Percentiles rank a stretch among this genome's conserved stretches.
phyloP scores from a whole-genome alignment of 495 filamentous ascomycete species.

The Penicillium cataractarum region DNA sequence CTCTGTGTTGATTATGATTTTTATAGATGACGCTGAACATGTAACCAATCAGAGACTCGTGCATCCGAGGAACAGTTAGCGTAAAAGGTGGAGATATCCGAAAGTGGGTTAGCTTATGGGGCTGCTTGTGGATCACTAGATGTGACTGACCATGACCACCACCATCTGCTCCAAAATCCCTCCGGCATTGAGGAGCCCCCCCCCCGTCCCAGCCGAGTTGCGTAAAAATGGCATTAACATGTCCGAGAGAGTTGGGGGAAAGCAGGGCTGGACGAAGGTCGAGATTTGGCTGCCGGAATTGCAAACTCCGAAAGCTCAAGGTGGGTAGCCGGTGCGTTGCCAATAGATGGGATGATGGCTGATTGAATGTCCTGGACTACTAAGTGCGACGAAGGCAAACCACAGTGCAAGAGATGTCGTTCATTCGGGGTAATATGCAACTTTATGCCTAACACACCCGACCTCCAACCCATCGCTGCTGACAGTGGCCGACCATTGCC shows the following conservation, averaged over 20 bases:
- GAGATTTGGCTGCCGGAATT: constrained; percentile 53
- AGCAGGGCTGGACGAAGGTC: constrained; percentile 31
- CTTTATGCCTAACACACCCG: constrained; percentile 39
- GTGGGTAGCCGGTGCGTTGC: constrained; percentile 27
- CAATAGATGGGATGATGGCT: constrained; percentile 11
- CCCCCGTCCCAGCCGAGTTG: no score
- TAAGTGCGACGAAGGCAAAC: constrained; percentile 52
- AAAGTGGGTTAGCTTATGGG: constrained; percentile 25
- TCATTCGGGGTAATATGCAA: constrained; percentile 50
- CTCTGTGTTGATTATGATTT: no score
- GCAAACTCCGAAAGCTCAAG: constrained; percentile 54
- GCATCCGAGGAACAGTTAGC: constrained; percentile 35
- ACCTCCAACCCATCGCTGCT: constrained; percentile 41
- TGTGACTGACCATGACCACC: no score
- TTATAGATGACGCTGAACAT: not conserved
- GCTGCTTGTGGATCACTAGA: no score
- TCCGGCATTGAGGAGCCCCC: constrained; percentile 8
- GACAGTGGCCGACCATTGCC: constrained; percentile 25
- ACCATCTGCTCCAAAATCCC: not conserved
- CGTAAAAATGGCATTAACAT: constrained; percentile 25
- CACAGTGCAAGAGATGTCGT: constrained; percentile 47
- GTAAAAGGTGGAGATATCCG: constrained; percentile 16
- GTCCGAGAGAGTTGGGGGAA: constrained; percentile 16
- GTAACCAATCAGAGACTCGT: constrained; percentile 34
- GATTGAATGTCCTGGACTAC: constrained; percentile 6